Percentiles rank a stretch among this genome's conserved stretches.
Evolutionary conservation across 2,329 filamentous ascomycete species (phyloP).

Genomic region (Atkinsonella hypoxylon): DNA sequence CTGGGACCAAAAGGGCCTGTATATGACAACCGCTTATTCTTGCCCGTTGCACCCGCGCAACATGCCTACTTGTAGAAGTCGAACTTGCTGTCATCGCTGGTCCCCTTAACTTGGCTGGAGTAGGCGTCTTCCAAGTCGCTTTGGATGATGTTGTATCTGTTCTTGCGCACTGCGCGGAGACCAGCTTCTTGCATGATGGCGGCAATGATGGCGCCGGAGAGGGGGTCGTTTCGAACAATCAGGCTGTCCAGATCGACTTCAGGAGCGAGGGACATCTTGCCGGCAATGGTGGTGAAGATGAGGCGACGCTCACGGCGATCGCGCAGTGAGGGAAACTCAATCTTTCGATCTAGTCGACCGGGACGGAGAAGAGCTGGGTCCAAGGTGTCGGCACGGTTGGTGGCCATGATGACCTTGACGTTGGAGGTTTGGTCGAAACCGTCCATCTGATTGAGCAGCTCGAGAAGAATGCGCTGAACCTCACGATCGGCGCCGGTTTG

Average conservation of each 20-base stretch:
- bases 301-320: constrained; percentile 90
- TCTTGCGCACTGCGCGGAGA: constrained; percentile 87
- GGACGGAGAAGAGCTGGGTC: constrained; percentile 91
- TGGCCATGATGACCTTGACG: constrained; percentile 99
- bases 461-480: constrained; percentile 94
- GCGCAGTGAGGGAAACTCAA: constrained; percentile 91
- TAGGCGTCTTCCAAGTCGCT: constrained; percentile 94
- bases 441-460: constrained; percentile 98
- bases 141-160: constrained; percentile 98
- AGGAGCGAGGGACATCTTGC: constrained; percentile 93
- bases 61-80: constrained; percentile 73
- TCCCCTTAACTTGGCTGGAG: constrained; percentile 86
- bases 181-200: constrained; percentile 99
- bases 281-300: constrained; percentile 94
- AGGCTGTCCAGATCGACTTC: constrained; percentile 94
- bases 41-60: too few species aligned
- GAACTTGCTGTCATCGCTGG: constrained; percentile 58
- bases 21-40: neutral
- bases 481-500: constrained; percentile 97
- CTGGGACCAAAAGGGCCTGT: neutral
- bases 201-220: constrained; percentile 91
- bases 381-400: constrained; percentile 92
- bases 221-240: constrained; percentile 91
- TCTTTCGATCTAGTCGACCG: constrained; percentile 93
- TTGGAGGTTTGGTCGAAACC: constrained; percentile 98